Conservation (phyloP, 1,284 basidiomycete genomes). For the Ustilago xerochloae region DNA sequence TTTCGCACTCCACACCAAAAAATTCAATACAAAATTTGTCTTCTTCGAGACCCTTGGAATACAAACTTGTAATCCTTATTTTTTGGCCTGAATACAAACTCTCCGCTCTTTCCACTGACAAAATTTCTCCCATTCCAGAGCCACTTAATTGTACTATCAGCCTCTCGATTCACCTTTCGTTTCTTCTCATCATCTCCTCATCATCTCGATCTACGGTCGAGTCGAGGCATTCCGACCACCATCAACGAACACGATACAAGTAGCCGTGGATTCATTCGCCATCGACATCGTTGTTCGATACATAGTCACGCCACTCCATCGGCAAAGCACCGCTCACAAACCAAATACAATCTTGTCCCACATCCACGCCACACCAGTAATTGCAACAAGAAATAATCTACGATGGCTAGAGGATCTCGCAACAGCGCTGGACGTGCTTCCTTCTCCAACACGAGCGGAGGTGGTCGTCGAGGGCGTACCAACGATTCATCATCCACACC, state of each 20-base stretch:
- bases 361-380: no score
- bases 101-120: background rate
- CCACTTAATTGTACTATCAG: background rate
- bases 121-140: conserved; percentile 9
- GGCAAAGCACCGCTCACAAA: no score
- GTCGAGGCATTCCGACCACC: no score
- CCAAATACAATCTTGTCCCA: no score
- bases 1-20: conserved; percentile 4
- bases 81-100: background rate
- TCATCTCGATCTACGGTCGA: no score
- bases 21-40: conserved; percentile 3
- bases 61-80: conserved; percentile 8
- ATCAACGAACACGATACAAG: background rate
- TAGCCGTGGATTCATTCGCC: background rate
- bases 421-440: background rate
- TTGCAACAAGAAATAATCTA: no score
- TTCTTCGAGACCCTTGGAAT: conserved; percentile 28
- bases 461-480: conserved; percentile 11
- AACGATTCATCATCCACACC: conserved; percentile 9
- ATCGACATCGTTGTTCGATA: conserved; percentile 1
- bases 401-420: background rate
- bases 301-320: no score
- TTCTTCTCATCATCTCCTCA: background rate
- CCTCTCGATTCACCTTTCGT: background rate
- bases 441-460: conserved; percentile 7